Base-by-base conservation (phyloP, 257 asterid species). In the Fraxinus excelsior region DNA sequence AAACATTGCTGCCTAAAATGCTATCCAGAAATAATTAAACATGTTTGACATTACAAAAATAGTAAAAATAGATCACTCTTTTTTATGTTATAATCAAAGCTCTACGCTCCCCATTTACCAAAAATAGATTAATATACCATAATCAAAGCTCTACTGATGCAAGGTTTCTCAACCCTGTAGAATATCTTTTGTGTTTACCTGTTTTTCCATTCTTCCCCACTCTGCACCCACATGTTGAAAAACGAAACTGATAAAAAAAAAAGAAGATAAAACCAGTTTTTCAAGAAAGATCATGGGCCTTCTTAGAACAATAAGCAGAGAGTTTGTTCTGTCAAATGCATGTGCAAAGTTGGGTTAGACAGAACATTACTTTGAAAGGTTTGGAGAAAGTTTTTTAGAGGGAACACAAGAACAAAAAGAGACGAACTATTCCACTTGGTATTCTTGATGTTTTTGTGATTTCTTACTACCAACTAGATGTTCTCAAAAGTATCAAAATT, bases 381-480 rank as follows among this genome's bases (percentile, higher is more conserved):
- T 56, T 25, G 71, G 58, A 78, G 16, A 66, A 74, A 51, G 34
- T n/a, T n/a, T 65, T n/a, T 65, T 21, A 32, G 60, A 58, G 73
- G 70, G 38, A 13, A 11, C 38, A 38, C 56, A 19, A 49, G 44
- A n/a, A 11, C 42, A 11, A 5, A 40, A 67, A 76, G 13, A 5
- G 28, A 71, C 46, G 13, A 42, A 76, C 34, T 28, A 40, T 70
- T 44, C 67, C 72, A 65, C 70, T 72, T 53, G 51, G 58, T 35
- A 73, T 56, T 56, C 34, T 53, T 44, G 53, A 58, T 29, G 44
- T 40, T 62, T 69, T 40, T 37, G 58, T 77, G 62, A 81, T 46
- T 67, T 56, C 35, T 21, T 25, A 73, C 37, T 70, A 78, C 74
- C 78, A 78, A 67, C 72, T 49, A 44, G 40, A 77, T 53, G 72